Conservation (phyloP, 257 asterid genomes). For the Gentiana straminea region DNA sequence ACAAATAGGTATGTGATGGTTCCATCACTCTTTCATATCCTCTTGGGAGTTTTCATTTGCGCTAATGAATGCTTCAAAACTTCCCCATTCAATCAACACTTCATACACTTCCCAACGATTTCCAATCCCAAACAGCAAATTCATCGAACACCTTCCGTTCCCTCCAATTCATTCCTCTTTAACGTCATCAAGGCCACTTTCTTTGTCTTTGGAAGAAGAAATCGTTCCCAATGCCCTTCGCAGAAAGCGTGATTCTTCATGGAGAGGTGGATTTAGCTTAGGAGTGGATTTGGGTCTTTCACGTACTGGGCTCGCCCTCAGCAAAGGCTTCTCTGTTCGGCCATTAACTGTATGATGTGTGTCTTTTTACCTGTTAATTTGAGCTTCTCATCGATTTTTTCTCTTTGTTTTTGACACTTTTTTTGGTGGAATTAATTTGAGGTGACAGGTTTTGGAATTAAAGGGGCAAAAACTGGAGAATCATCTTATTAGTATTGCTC, state of each 20-base stretch:
- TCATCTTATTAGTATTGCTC: conserved; percentile 67
- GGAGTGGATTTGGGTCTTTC: conserved; percentile 79
- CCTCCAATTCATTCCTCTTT: neutral
- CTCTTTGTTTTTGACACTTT: neutral
- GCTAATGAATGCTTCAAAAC: conserved; percentile 9
- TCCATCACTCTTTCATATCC: no score
- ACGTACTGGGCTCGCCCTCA: conserved; percentile 80
- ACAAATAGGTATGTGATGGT: no score
- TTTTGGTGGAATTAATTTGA: conserved; percentile 1
- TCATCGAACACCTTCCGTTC: neutral
- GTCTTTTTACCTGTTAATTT: neutral
- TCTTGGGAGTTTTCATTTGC: neutral
- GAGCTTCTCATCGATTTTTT: neutral
- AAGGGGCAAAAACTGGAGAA: conserved; percentile 80
- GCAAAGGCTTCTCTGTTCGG: conserved; percentile 79
- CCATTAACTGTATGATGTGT: conserved; percentile 51
- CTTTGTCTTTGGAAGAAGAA: conserved; percentile 27
- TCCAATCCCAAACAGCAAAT: neutral
- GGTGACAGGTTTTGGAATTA: conserved; percentile 58
- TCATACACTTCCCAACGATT: neutral
- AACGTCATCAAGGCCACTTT: neutral
- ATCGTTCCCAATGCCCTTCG: conserved; percentile 66
- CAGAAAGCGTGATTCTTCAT: conserved; percentile 46
- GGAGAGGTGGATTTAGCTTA: conserved; percentile 91
- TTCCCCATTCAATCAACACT: neutral